Base-by-base conservation (phyloP, 352 stramenopile genomes). In the Globisporangium alternatum region DNA sequence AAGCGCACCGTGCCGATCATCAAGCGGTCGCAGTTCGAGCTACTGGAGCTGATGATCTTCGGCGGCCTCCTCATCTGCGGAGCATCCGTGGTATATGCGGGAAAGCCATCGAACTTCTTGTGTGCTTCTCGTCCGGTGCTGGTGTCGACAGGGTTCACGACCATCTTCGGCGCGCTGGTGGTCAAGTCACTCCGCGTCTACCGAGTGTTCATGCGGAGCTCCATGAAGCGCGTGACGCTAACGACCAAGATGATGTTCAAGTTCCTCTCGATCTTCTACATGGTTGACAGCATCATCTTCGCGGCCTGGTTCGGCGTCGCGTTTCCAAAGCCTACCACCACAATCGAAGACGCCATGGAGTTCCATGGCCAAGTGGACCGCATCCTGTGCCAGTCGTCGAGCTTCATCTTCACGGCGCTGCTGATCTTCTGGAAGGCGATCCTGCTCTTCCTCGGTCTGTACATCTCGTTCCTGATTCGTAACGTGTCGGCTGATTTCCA, bases 401-500 rank as follows among this genome's bases (percentile, higher is more conserved):
- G 52, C 19, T 71, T 77, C 41, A 74, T 80, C 43, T 82, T 80
- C 56, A 68, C 59, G 10, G 65, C 62, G 21, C 25, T 78, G 21
- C 22, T 76, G n/a, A 75, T 81, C 15, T 81, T 81, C 52, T 81
- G 69, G 68, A 80, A 81, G 44, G 52, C 69, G 4, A 69, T 76
- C 28, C 30, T 76, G 28, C 43, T 72, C 1, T 68, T 60, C 17
- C 12, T 66, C 3, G 62, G 62, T 30, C 44, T 68, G 17, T 66
- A 71, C 25, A 35, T 75, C 1, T 62, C 62, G 13, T 72, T 75
- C 41, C 10, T 72, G 33, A 75, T 72, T 28, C 67, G 63, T 1
- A 68, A 80, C 35, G 68, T 77, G 17, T 78, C 72, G 44, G 56
- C 39, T 10, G 77, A 86, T 52, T 86, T 86, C 21, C 77, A 83